Evolutionary conservation across 1,284 basidiomycete genomes (phyloP), one percentile per base, ranked within the genome.

Genomic region (Cryptococcus sp.): DNA sequence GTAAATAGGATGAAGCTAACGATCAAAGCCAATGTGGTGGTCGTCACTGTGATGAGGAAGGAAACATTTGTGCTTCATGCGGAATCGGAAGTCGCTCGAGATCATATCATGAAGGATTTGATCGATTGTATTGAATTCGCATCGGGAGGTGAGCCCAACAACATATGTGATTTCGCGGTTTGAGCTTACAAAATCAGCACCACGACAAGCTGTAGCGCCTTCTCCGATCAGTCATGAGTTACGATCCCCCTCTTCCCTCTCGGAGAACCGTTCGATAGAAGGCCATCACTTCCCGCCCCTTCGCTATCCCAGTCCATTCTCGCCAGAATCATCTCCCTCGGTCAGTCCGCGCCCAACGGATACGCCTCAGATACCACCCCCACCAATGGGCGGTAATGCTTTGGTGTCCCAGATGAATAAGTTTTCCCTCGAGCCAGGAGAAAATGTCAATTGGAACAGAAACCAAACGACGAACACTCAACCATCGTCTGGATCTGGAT

Each of bases 1-100:
- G 35, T 4, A 30, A 31, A 37, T 53, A 31, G 1, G 31, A 54
- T 45, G 23, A 53, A 33, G 50, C 49, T 63, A 49, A 57, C 50
- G 23, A 11, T 32, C 7, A 10, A 65, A 90, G 88, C 84, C 46
- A 86, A 85, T 61, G 82, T 83, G 6, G 66, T 98, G 43, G 84
- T 88, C 48, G 81, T 98, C 15, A 83, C 84, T 35, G 85, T 98
- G 59, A 86, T 98, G 85, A 82, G 86, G 62, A 96, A 94, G 78
- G 96, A 98, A 75, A 85, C 82, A 7, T 76, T 98, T 56, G 79
- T 81, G 38, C 70, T 98, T 30, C 82, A 86, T 60, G 79, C 83
- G 14, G 82, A 85, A 55, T 87, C 87, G 3, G 77, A 78, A 36
- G 79, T 83, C 41, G 79, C 81, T 31, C 83, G 90, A 59, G 84